Conservation (phyloP, 345 rosid genomes). For the Moricandia arvensis region DNA sequence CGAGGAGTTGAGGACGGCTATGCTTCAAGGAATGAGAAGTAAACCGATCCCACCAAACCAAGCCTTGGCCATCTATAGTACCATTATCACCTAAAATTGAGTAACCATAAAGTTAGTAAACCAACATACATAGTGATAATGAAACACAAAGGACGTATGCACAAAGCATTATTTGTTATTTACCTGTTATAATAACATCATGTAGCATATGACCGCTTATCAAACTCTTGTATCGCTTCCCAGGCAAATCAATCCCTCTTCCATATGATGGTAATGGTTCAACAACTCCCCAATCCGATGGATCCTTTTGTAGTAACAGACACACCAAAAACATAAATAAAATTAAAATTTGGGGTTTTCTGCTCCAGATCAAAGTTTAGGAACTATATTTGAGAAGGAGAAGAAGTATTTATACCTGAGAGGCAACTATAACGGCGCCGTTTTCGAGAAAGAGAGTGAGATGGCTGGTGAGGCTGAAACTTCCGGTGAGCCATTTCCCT, state of each 20-base stretch:
- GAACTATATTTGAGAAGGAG: neutral
- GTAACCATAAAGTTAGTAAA: neutral
- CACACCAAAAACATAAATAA: neutral
- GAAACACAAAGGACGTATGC: neutral
- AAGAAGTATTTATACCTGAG: constrained; percentile 36
- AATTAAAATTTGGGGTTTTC: no score
- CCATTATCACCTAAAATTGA: constrained; percentile 56
- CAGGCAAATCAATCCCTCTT: constrained; percentile 48
- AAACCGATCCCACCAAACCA: constrained; percentile 70
- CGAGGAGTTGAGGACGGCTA: constrained; percentile 57
- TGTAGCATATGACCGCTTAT: constrained; percentile 44
- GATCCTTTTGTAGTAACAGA: constrained; percentile 39
- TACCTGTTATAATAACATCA: constrained; percentile 58
- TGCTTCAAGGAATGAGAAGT: constrained; percentile 37
- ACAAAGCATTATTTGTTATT: neutral
- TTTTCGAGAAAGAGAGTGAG: constrained; percentile 56
- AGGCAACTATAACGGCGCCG: constrained; percentile 55
- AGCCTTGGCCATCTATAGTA: constrained; percentile 70
- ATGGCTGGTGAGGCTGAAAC: constrained; percentile 53
- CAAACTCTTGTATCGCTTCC: constrained; percentile 49
- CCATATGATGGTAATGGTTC: constrained; percentile 61
- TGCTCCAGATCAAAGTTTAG: neutral
- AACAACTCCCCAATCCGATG: constrained; percentile 45
- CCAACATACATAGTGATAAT: neutral
- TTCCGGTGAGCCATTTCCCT: constrained; percentile 58